Evolutionary conservation across 2,329 filamentous ascomycete species (phyloP), one percentile per base, ranked within the genome.

Genomic region (Monilinia aucupariae): DNA sequence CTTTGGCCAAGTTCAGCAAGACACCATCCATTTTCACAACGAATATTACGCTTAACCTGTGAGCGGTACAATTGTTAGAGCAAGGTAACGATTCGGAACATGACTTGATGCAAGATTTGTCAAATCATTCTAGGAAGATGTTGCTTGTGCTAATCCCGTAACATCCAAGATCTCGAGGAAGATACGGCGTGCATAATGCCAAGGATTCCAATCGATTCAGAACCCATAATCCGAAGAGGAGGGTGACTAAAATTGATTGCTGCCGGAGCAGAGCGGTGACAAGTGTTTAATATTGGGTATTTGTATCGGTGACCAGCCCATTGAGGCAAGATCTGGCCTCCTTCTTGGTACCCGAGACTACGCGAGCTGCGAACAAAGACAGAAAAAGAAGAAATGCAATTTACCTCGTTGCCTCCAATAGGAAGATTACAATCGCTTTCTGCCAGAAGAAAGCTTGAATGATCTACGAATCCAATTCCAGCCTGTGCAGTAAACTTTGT

Each of bases 401-500:
- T 62, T 43, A 62, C 45, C 43, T 59, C 43, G 5, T 56, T 56
- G 32, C 43, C 43, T 56, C 22, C 39, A 7, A 1, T 17, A 32
- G 27, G 22, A 32, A 56, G 68, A 17, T 66, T 69, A 64, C 91
- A 92, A 75, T 97, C 90, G 2, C 77, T 75, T 65, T 85, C 80
- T 0, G 82, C 76, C 51, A 97, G 77, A 30, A 96, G 77, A 66
- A 99, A 87, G 13, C 87, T 89, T 37, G 86, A 85, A 51, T 92
- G 78, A 72, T 96, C 92, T 59, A 97, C 87, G 67, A 97, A 88
- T 0, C 91, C 91, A 34, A 88, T 80, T 0, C 86, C 83, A 9
- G 79, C 64, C 43, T 82, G 81, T 1, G 91, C 88, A 22, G 82
- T 77, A 62, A 97, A 87, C 66, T 81, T 83, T 69, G 87, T 92